Base-by-base conservation (phyloP, 1,284 basidiomycete species). In the Fomes fomentarius region DNA sequence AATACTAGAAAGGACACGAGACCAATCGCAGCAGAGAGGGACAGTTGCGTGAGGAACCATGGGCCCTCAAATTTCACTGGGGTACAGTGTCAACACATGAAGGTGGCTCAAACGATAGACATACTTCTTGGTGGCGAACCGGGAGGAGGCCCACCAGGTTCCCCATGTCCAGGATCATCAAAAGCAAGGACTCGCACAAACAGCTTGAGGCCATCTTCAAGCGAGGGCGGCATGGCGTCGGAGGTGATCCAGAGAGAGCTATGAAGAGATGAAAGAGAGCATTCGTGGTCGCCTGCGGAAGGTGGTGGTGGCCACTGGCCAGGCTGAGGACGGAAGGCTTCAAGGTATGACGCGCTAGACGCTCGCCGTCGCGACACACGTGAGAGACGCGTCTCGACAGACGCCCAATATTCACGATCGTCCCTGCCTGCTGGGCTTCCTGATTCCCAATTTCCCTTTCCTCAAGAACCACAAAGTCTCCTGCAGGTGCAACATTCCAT, bases 21-120 rank as follows among this genome's bases (percentile, higher is more conserved):
- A 1, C 96, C 97, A 57, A 99, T 87, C 15, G 79, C 73, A 24
- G 84, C 73, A 3, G 96, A 93, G 31, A 99, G 82, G 1, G 80
- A 71, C 28, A 98, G 76, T 71, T 98, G 96, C 9, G 96, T 98
- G 11, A 85, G 87, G 72, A 99, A 89, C 94, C 94, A 96, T 17
- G 93, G 93, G 0, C 94, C 94, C 62, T 91, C 87, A 67, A 90
- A 93, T 66, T 81, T 89, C 60, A 77, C 90, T 83, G 37, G 40
- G 48, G 21, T 19, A 35, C 44, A 51, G 53, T 1, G 34, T 49
- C 4, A 44, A 11, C 10, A 12, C 4, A 8, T 15, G 34, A 26
- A 35, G 30, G 78, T 59, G 34, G 15, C 15, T 26, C 24, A 22
- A 30, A n/a, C 2, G n/a, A 25, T 52, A 15, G 17, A 69, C 76